A percentile compares a stretch with the other conserved stretches of the same genome.
phyloP scores from a whole-genome alignment of 495 filamentous ascomycete genomes.

The Haplographium delicatum region DNA sequence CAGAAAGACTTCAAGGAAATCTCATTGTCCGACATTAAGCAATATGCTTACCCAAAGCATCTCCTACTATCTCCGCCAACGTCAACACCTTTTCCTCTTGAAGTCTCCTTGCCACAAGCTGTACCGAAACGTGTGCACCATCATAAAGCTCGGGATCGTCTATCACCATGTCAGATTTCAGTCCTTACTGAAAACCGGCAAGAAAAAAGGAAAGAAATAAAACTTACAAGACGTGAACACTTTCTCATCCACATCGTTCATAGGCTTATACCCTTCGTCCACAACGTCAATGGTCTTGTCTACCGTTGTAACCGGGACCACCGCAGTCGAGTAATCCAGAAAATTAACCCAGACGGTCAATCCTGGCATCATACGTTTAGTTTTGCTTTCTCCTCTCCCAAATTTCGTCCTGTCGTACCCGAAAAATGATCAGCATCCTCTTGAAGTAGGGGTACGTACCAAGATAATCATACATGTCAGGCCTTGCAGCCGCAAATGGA shows the following conservation, averaged over 20 bases:
- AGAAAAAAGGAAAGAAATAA: too few relatives aligned
- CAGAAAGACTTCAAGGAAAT: too few relatives aligned
- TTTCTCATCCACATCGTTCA: slow-evolving; percentile 36
- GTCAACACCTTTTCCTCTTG: slow-evolving; percentile 44
- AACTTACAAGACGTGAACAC: slow-evolving; percentile 17
- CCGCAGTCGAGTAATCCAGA: slow-evolving; percentile 57
- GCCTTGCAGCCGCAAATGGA: slow-evolving; percentile 34
- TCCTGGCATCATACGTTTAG: slow-evolving; percentile 16
- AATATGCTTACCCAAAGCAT: slow-evolving; percentile 19
- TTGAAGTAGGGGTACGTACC: slow-evolving; percentile 25
- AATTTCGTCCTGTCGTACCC: slow-evolving; percentile 2
- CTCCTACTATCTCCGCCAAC: slow-evolving; percentile 23
- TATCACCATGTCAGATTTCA: too few relatives aligned
- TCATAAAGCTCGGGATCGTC: slow-evolving; percentile 41
- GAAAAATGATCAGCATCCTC: not conserved
- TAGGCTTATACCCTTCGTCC: slow-evolving; percentile 26
- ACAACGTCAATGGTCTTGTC: slow-evolving; percentile 21
- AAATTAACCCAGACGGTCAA: slow-evolving; percentile 51
- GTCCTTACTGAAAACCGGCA: too few relatives aligned
- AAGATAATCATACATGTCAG: slow-evolving; percentile 39
- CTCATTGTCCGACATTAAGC: too few relatives aligned
- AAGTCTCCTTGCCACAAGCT: slow-evolving; percentile 42
- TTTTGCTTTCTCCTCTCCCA: slow-evolving; percentile 6
- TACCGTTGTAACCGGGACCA: slow-evolving; percentile 49
- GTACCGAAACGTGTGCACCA: slow-evolving; percentile 41